These are phyloP conservation scores for Catenaria anguillulae DNA, from an alignment of 371 early-diverging fungal species.

Conservation along the genomic window DNA sequence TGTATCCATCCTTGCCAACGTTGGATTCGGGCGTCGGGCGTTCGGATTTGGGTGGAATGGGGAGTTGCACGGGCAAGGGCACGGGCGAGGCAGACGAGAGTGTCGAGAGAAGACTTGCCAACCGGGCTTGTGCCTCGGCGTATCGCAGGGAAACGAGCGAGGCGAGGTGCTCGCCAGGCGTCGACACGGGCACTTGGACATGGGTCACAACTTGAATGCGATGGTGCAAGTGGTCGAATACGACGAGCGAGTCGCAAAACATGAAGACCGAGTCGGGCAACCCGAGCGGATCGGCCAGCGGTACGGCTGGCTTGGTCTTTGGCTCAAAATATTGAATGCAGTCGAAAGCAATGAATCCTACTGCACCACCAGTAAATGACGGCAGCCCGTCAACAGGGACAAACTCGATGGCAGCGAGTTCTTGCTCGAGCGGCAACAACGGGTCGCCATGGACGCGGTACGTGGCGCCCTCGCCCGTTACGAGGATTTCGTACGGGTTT, in stretches of 20 bases:
- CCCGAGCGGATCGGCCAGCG: slow-evolving; percentile 59
- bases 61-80: slow-evolving; percentile 41
- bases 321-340: slow-evolving; percentile 95
- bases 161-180: no score
- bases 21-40: slow-evolving; percentile 44
- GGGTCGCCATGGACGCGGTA: slow-evolving; percentile 63
- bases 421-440: slow-evolving; percentile 60
- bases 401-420: slow-evolving; percentile 54
- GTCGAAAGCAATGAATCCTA: slow-evolving; percentile 92
- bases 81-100: slow-evolving; percentile 21
- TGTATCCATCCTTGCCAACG: slow-evolving; percentile 79
- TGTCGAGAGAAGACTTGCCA: background rate
- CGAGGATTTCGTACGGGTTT: slow-evolving; percentile 69
- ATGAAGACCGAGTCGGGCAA: slow-evolving; percentile 85
- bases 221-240: slow-evolving; percentile 88
- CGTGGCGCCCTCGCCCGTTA: slow-evolving; percentile 51
- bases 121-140: slow-evolving; percentile 12
- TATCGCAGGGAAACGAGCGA: slow-evolving; percentile 23
- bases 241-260: slow-evolving; percentile 81
- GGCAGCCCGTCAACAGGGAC: slow-evolving; percentile 70
- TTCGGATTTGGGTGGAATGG: slow-evolving; percentile 42
- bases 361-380: slow-evolving; percentile 85
- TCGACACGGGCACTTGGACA: slow-evolving; percentile 26
- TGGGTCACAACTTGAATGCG: slow-evolving; percentile 58
- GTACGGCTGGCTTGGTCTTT: slow-evolving; percentile 41